Base-by-base conservation (phyloP, 257 asterid species). In the Solanum appendiculatum region DNA sequence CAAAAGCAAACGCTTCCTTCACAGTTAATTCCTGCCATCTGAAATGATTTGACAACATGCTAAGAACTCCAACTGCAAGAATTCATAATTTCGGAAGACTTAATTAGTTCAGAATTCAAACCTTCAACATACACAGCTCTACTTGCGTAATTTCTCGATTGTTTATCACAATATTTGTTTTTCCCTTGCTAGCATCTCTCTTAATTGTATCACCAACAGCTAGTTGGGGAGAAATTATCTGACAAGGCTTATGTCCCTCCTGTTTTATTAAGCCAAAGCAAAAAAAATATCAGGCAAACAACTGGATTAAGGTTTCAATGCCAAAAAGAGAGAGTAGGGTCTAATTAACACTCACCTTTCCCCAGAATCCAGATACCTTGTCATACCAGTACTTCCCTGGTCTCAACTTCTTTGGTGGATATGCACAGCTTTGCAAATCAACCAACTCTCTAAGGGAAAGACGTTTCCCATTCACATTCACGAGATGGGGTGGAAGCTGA, bases 341-440 rank as follows among this genome's bases (percentile, higher is more conserved):
- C 69, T 56, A 63, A 63, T 25, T 25, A 77, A 37, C 81, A 40
- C 89, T 88, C 89, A 97, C 99, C 98, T 93, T 96, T 86, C 99
- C 99, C 99, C 99, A 97, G 74, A 91, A 92, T 85, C 99, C 99
- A 18, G 98, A 90, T 20, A 92, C 94, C 89, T 91, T 95, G 86
- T 97, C 99, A 51, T 97, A 97, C 99, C 99, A 97, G 87, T 95
- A 97, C 9, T 58, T 90, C 73, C 99, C 99, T 6, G 99, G 99
- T 88, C 83, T 92, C 72, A 97, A 91, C 89, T 93, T 97, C 92
- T 93, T 96, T 1, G 99, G 99, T 82, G 99, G 99, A 85, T 92
- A 89, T 23, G 75, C 63, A 90, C 98, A 97, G 90, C 89, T 93
- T 80, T 91, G 97, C 91, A 97, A 87, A 63, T 69, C 69, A 80